A percentile compares a stretch with the other conserved stretches of the same genome.
phyloP scores from a whole-genome alignment of 805 yeast species.

The Sugiyamaella marilandica region DNA sequence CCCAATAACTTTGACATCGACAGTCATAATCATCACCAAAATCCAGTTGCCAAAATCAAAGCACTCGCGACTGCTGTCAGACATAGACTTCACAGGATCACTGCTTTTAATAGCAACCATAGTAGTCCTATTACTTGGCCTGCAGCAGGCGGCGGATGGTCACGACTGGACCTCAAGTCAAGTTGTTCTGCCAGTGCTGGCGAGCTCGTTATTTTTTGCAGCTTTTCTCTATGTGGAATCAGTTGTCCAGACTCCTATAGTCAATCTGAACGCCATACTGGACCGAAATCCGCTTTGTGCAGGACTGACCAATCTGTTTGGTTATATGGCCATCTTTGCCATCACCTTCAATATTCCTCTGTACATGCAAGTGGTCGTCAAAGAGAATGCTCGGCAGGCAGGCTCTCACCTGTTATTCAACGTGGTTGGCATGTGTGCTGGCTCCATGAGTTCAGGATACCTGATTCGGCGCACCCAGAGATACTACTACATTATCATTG shows the following conservation, averaged over 20 bases:
- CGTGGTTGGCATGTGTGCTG: constrained; percentile 12
- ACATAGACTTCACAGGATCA: constrained; percentile 10
- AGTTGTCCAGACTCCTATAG: not conserved
- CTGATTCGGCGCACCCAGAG: constrained; percentile 5
- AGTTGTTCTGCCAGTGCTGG: constrained; percentile 4
- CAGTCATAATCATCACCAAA: not conserved
- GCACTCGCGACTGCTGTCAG: not conserved
- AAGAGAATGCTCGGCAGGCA: constrained; percentile 13
- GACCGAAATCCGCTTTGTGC: not conserved
- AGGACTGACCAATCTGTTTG: constrained; percentile 5
- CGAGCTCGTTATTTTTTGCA: constrained; percentile 6
- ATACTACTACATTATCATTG: not conserved
- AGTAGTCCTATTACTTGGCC: constrained; percentile 6
- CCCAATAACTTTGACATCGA: constrained; percentile 9
- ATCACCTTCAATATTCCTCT: constrained; percentile 12
- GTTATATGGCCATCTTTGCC: constrained; percentile 13
- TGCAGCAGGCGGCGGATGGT: constrained; percentile 13
- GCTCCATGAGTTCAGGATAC: constrained; percentile 13
- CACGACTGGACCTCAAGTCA: constrained; percentile 9
- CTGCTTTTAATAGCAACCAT: constrained; percentile 7
- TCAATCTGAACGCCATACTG: not conserved
- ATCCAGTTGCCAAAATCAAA: not conserved
- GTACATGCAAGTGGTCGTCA: constrained; percentile 15
- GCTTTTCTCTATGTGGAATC: constrained; percentile 7
- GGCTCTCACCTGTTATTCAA: constrained; percentile 13